Conservation (phyloP, 2,329 filamentous ascomycete genomes). For the Zymoseptoria crescenta region DNA sequence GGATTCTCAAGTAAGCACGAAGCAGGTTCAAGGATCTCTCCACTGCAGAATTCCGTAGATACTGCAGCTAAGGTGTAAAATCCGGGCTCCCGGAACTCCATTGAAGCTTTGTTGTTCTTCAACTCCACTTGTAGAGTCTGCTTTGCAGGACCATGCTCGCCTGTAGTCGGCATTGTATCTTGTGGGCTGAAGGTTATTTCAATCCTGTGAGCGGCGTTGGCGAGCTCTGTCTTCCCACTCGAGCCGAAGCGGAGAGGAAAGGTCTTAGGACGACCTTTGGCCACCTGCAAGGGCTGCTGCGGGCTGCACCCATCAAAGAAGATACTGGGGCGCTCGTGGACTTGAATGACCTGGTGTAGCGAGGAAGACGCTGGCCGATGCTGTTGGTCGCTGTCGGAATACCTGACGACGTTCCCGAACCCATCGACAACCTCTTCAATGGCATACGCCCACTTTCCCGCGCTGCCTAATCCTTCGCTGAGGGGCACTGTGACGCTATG, state of each 20-base stretch:
- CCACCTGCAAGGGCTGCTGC: conserved; percentile 72
- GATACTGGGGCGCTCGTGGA: conserved; percentile 76
- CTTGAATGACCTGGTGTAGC: conserved; percentile 68
- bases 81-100: conserved; percentile 66
- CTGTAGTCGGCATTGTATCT: conserved; percentile 58
- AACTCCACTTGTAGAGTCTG: conserved; percentile 52
- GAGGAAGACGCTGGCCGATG: conserved; percentile 38
- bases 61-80: conserved; percentile 80
- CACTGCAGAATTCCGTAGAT: conserved; percentile 70
- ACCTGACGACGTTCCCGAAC: conserved; percentile 77
- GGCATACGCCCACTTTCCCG: conserved; percentile 80
- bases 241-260: conserved; percentile 67
- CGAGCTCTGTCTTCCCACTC: conserved; percentile 48
- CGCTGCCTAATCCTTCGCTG: conserved; percentile 76
- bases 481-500: conserved; percentile 71
- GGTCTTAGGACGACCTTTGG: conserved; percentile 59
- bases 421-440: conserved; percentile 89
- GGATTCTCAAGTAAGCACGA: conserved; percentile 92
- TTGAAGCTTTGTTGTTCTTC: conserved; percentile 55
- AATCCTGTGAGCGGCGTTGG: conserved; percentile 62
- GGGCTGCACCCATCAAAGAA: conserved; percentile 68
- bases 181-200: conserved; percentile 77
- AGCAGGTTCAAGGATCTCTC: conserved; percentile 85
- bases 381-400: conserved; percentile 59
- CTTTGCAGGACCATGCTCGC: conserved; percentile 58